Evolutionary conservation across 164 flowering plant species (phyloP).

Genomic region (Macadamia integrifolia): DNA sequence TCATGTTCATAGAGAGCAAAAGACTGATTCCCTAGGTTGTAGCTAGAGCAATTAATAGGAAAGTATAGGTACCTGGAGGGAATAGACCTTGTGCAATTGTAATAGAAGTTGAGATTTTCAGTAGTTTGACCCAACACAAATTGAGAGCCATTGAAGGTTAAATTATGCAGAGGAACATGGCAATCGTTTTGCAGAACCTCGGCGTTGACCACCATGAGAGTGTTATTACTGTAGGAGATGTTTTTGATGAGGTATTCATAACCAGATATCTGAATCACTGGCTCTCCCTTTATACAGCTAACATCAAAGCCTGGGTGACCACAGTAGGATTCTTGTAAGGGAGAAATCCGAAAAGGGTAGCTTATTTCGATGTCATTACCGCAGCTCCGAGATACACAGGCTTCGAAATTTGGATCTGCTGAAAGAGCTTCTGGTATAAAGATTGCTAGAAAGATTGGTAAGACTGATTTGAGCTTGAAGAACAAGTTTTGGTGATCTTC

Average conservation of each 20-base stretch:
- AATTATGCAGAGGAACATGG: slow-evolving; percentile 34
- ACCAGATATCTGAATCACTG: slow-evolving; percentile 31
- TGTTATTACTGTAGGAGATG: slow-evolving; percentile 31
- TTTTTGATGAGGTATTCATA: slow-evolving; percentile 30
- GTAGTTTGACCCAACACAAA: slow-evolving; percentile 17
- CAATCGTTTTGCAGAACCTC: slow-evolving; percentile 19
- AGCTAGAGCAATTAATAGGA: slow-evolving; percentile 22
- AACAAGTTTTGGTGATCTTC: too few relatives aligned
- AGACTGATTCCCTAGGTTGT: slow-evolving; percentile 14
- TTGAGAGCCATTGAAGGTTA: slow-evolving; percentile 29
- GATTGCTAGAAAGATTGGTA: slow-evolving; percentile 14
- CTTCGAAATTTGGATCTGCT: slow-evolving; percentile 18
- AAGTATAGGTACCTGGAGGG: slow-evolving; percentile 5
- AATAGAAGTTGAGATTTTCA: slow-evolving; percentile 30
- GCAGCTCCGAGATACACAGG: slow-evolving; percentile 42
- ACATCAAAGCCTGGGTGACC: slow-evolving; percentile 38
- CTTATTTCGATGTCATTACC: slow-evolving; percentile 35
- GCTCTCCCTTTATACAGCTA: slow-evolving; percentile 25
- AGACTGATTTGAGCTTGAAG: slow-evolving; percentile 3
- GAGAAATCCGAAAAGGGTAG: slow-evolving; percentile 50
- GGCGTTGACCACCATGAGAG: slow-evolving; percentile 23
- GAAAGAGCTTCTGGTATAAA: slow-evolving; percentile 15
- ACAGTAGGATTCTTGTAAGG: slow-evolving; percentile 37
- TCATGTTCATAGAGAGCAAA: slow-evolving; percentile 32
- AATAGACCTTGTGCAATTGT: slow-evolving; percentile 25